Evolutionary conservation across 352 stramenopile genomes (phyloP), one percentile per base, ranked within the genome.

Genomic region (Globisporangium echinulatum): DNA sequence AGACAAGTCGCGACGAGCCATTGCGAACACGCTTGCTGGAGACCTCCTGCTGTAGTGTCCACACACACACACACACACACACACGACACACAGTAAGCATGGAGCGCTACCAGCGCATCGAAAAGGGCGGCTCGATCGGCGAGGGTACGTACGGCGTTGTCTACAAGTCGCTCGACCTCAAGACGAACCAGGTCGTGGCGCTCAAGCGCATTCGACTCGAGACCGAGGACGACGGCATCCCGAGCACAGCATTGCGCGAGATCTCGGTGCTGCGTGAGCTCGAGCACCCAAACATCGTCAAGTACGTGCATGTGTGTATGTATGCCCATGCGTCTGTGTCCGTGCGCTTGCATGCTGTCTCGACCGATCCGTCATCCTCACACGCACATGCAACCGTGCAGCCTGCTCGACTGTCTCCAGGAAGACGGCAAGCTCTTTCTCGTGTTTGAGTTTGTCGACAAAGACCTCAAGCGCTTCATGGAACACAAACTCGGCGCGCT

Each of bases 381-480:
- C 25, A 33, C 49, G 36, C 17, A 54, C 49, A 40, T 14, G 5
- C 19, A 36, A 14, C 5, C 48, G 10, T 40, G 19, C 62, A 91
- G 82, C 17, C 71, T 99, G 49, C 68, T 97, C 11, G 93, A 99
- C 73, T 98, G 98, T 49, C 84, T 98, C 33, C 94, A 98, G 77
- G 92, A 94, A 54, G 82, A 96, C 36, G 89, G 90, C 52, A 97
- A 97, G 65, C 90, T 99, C 39, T 99, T 99, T 70, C 84, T 99
- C 39, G 96, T 99, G 5, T 99, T 99, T 68, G 97, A 99, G 85
- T 99, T 99, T 65, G 94, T 99, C 60, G 97, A 99, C 70, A 92
- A 97, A 51, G 97, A 99, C 71, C 80, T 99, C 36, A 99, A 99
- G 75, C 85, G 82, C 33, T 96, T 88, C 71, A 97, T 98, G 88